Evolutionary conservation across 2,329 filamentous ascomycete species (phyloP).

Genomic region (Penicillium sp.): DNA sequence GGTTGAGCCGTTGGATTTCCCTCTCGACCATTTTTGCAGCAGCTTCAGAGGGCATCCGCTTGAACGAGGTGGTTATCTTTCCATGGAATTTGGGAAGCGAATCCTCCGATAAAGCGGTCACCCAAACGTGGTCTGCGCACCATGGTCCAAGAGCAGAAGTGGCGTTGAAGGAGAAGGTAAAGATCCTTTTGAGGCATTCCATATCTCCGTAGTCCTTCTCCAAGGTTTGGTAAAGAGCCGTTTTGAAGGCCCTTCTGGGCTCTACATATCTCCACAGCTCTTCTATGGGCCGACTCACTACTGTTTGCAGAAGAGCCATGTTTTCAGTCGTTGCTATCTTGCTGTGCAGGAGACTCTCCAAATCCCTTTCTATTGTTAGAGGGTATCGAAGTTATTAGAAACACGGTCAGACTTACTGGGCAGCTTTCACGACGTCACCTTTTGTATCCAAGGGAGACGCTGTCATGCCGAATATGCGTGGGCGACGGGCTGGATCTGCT

Average conservation of each 20-base stretch:
- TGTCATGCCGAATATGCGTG: conserved; percentile 92
- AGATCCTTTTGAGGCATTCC: conserved; percentile 52
- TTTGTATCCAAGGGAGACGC: conserved; percentile 89
- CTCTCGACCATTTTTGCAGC: conserved; percentile 44
- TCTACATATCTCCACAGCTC: conserved; percentile 56
- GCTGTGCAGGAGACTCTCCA: conserved; percentile 74
- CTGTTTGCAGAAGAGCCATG: conserved; percentile 55
- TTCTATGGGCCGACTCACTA: conserved; percentile 57
- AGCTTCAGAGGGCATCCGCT: conserved; percentile 1
- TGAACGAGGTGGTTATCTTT: conserved; percentile 27
- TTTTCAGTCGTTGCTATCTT: conserved; percentile 75
- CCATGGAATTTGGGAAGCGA: conserved; percentile 60
- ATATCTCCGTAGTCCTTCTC: conserved; percentile 51
- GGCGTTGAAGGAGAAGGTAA: conserved; percentile 57
- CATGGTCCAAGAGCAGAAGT: conserved; percentile 70
- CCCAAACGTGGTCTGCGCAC: conserved; percentile 81
- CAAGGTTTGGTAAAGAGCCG: conserved; percentile 60
- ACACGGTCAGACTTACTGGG: conserved; percentile 38
- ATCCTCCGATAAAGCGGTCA: conserved; percentile 61
- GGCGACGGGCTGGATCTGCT: conserved; percentile 49
- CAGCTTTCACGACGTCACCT: conserved; percentile 66
- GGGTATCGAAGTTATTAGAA: conserved; percentile 11
- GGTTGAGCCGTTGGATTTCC: conserved; percentile 54
- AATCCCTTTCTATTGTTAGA: conserved; percentile 41
- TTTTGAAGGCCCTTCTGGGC: conserved; percentile 55